Evolutionary conservation across 2,329 filamentous ascomycete genomes (phyloP).

Genomic region (Fusarium palustre): DNA sequence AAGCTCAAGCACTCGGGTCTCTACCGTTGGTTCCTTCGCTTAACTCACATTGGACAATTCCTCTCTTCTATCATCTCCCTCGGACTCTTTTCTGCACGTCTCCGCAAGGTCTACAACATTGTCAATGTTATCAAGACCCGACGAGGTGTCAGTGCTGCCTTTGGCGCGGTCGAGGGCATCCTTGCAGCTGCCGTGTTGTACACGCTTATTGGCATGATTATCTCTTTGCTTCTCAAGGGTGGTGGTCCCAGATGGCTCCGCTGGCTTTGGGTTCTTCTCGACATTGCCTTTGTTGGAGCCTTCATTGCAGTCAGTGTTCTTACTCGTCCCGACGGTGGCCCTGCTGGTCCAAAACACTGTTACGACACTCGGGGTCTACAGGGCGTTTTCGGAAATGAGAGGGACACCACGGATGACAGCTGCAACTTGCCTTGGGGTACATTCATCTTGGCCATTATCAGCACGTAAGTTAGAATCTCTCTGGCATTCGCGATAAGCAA

Average conservation of each 20-base stretch:
- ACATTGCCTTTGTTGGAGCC: conserved; percentile 16
- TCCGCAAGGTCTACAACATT: conserved; percentile 17
- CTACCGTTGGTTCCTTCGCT: conserved; percentile 37
- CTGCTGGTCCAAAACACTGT: conserved; percentile 15
- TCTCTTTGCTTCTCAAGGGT: conserved; percentile 11
- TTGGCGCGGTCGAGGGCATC: conserved; percentile 36
- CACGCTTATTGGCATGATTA: conserved; percentile 22
- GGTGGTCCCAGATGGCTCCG: conserved; percentile 29
- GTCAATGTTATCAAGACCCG: conserved; percentile 27
- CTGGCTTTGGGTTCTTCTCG: conserved; percentile 27
- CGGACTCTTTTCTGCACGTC: conserved; percentile 28
- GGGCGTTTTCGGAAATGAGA: neutral
- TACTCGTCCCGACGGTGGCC: conserved; percentile 16
- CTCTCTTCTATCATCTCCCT: conserved; percentile 29
- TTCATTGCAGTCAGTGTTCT: conserved; percentile 24
- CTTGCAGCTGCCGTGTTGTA: conserved; percentile 34
- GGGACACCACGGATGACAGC: neutral
- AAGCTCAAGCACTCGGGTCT: conserved; percentile 25
- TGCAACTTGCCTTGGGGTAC: conserved; percentile 32
- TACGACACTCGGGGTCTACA: neutral
- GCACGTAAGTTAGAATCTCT: conserved; percentile 16
- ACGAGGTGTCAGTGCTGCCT: conserved; percentile 21
- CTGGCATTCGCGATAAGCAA: fast-evolving
- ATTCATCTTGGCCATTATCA: conserved; percentile 27
- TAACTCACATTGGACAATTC: conserved; percentile 29